Evolutionary conservation across 495 filamentous ascomycete species (phyloP), one percentile per base, ranked within the genome.

Genomic region (Bacidia gigantensis): DNA sequence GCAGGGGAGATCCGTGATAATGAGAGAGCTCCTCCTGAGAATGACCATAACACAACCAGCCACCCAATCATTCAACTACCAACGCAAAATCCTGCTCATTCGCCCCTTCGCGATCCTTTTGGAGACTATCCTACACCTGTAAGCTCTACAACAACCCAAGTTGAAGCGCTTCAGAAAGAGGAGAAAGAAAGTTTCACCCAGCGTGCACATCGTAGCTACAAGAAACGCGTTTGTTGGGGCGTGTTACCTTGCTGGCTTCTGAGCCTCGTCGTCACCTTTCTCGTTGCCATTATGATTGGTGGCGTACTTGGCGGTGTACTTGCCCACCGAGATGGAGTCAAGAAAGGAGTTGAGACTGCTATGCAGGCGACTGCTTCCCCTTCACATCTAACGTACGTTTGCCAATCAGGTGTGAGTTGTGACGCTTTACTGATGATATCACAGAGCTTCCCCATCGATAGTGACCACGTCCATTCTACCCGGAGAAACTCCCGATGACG

Each of bases 211-310:
- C 67, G 53, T 45, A 66, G 72, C 61, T 65, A 80, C 64, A 68
- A 76, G 66, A 65, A 75, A 64, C 69, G 74, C 59, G 63, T 67
- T 17, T 77, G 81, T 53, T 85, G 80, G 57, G 79, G 81, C 21
- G 67, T 77, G 11, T 59, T 87, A 12, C 84, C 83, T 0, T 70
- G 82, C 39, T 88, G 85, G 84, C 78, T 79, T 0, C 60, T 87
- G 23, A 66, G 74, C 26, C 64, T 86, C 20, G 68, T 82, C 3
- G 56, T 81, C 3, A 35, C 80, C 18, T 64, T 85, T 54, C 65
- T 87, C 53, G 63, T 73, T 35, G 69, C 75, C 39, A 71, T 72
- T 22, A 60, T 74, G 3, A 66, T 83, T 56, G 75, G 78, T 25
- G 81, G 74, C 49, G 69, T 77, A 5, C 76, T 87, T 59, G 69